Conservation (phyloP, 75 land plant genomes). For the Sequoia sempervirens region DNA sequence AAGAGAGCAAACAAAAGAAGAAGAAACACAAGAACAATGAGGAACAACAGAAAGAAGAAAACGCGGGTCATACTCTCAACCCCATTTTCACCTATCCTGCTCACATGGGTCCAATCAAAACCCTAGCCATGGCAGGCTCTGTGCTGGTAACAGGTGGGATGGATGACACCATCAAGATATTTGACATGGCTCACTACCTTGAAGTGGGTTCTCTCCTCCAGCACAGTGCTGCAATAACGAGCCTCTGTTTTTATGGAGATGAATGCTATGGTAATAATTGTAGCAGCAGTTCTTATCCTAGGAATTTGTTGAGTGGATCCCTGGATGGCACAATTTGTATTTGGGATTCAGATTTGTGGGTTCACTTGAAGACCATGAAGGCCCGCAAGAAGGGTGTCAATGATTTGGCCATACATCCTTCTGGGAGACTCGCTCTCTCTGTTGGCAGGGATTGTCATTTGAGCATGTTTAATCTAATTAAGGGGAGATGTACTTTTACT, state of each 20-base stretch:
- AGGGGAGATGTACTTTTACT: slow-evolving; percentile 74
- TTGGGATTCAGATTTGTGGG: slow-evolving; percentile 77
- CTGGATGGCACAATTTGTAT: slow-evolving; percentile 74
- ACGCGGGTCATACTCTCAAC: slow-evolving; percentile 18
- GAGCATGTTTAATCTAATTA: slow-evolving; percentile 74
- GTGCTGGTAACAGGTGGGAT: slow-evolving; percentile 71
- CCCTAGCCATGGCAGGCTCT: slow-evolving; percentile 58
- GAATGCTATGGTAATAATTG: not conserved
- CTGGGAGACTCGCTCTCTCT: slow-evolving; percentile 64
- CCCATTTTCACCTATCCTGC: slow-evolving; percentile 78
- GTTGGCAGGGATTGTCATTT: slow-evolving; percentile 59
- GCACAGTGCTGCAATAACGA: slow-evolving; percentile 49
- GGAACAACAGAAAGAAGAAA: slow-evolving; percentile 2
- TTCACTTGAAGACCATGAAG: slow-evolving; percentile 50
- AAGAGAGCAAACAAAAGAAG: not conserved
- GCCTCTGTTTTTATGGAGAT: slow-evolving; percentile 50
- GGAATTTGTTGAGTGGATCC: slow-evolving; percentile 64
- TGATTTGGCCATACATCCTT: slow-evolving; percentile 69
- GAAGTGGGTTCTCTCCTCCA: slow-evolving; percentile 62
- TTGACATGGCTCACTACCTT: slow-evolving; percentile 50
- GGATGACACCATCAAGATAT: slow-evolving; percentile 81
- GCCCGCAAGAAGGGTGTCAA: slow-evolving; percentile 54
- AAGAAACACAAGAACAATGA: not conserved
- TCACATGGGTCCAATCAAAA: slow-evolving; percentile 69
- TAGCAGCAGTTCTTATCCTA: slow-evolving; percentile 37